Percentiles rank a stretch among this genome's conserved stretches.
These are phyloP conservation scores for Cryptococcus hybrid DNA, from an alignment of 1,284 basidiomycete species.

Conservation along the genomic window DNA sequence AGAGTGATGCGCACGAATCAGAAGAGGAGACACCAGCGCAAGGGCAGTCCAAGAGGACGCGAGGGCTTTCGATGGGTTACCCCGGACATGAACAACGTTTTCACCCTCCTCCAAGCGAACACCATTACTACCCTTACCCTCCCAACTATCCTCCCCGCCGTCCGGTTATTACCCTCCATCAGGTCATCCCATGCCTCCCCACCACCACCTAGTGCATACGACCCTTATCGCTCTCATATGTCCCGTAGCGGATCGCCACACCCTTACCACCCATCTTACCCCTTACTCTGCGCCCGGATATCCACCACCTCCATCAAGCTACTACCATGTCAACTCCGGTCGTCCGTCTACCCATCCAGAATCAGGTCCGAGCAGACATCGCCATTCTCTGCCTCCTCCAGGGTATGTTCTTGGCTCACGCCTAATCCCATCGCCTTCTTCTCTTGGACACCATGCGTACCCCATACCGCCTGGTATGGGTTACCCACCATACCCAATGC, in stretches of 20 bases:
- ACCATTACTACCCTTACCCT: slow-evolving; percentile 3
- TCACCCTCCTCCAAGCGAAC: slow-evolving; percentile 3
- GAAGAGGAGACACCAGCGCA: slow-evolving; percentile 17
- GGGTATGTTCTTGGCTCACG: slow-evolving; percentile 8
- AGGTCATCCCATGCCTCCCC: slow-evolving; percentile 17
- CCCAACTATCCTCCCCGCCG: slow-evolving; percentile 2
- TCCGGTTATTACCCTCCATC: not conserved
- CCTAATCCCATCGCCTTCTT: not conserved
- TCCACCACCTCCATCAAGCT: slow-evolving; percentile 4
- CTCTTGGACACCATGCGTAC: not conserved
- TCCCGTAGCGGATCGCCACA: slow-evolving; percentile 1
- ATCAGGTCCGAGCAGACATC: slow-evolving; percentile 4
- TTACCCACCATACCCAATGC: not conserved
- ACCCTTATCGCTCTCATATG: slow-evolving; percentile 6
- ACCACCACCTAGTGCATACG: slow-evolving; percentile 23
- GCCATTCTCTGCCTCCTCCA: slow-evolving; percentile 13
- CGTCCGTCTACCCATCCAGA: slow-evolving; percentile 9
- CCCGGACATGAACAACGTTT: not conserved
- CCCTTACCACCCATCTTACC: slow-evolving; percentile 5
- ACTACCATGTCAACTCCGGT: slow-evolving; percentile 8
- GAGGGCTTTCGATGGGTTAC: slow-evolving; percentile 8
- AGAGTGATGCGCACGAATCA: slow-evolving; percentile 16
- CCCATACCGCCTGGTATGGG: not conserved
- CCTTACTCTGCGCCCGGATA: not conserved
- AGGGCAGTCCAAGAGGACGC: slow-evolving; percentile 9